Percentiles rank a stretch among this genome's conserved stretches.
Conservation (phyloP, 2,329 filamentous ascomycete genomes). For the Penicillium sp. region DNA sequence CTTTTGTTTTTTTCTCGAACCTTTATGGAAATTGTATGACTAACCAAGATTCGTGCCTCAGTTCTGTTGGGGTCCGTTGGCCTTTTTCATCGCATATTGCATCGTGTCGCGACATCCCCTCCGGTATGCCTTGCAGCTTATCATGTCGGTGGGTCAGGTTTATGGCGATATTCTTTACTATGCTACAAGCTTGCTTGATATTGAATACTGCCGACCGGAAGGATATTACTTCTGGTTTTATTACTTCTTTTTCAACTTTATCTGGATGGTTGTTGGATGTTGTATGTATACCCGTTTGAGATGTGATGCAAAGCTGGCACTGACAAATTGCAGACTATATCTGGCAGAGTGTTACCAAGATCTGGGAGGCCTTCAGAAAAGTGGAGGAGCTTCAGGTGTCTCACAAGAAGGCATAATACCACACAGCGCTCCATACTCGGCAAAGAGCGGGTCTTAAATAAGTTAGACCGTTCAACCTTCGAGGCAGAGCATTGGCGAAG, state of each 20-base stretch:
- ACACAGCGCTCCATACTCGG: neutral
- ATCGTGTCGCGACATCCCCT: slow-evolving; percentile 55
- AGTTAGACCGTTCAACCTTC: too few species aligned
- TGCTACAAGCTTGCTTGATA: slow-evolving; percentile 57
- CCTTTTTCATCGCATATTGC: slow-evolving; percentile 54
- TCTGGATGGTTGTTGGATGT: slow-evolving; percentile 60
- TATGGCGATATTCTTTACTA: slow-evolving; percentile 63
- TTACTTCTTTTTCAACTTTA: slow-evolving; percentile 60
- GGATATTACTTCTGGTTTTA: slow-evolving; percentile 61
- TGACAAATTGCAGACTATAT: neutral
- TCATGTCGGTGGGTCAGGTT: slow-evolving; percentile 59
- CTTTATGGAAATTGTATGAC: too few species aligned
- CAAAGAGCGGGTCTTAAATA: neutral
- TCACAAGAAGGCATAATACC: neutral
- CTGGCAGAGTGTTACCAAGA: neutral
- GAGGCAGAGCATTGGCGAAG: too few species aligned
- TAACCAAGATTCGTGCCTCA: slow-evolving; percentile 24
- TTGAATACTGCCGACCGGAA: slow-evolving; percentile 58
- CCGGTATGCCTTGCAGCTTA: slow-evolving; percentile 55
- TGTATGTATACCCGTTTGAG: slow-evolving; percentile 25
- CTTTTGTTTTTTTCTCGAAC: neutral
- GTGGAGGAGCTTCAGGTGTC: neutral
- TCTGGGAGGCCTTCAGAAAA: neutral
- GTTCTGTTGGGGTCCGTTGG: slow-evolving; percentile 59
- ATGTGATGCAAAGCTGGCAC: neutral